Evolutionary conservation across 768 basidiomycete genomes (phyloP).

Genomic region (Leccinum fibrillosum): DNA sequence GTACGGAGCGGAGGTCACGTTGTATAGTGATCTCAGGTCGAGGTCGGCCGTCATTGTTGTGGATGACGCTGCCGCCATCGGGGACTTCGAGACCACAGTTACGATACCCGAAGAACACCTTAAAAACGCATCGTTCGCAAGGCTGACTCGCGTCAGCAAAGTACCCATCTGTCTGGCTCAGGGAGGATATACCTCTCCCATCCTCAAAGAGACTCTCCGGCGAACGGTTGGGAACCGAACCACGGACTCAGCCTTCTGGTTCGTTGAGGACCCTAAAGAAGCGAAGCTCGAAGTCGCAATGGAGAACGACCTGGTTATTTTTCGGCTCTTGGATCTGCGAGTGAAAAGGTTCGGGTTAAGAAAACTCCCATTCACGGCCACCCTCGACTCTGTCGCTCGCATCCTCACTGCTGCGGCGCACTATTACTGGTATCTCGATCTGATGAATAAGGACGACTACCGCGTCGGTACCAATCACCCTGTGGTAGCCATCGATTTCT

Average conservation of each 20-base stretch:
- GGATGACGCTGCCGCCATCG: neutral
- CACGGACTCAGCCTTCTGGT: neutral
- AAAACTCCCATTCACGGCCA: neutral
- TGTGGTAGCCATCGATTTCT: neutral
- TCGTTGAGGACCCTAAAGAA: neutral
- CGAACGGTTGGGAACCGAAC: neutral
- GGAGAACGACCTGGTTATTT: neutral
- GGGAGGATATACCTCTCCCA: neutral
- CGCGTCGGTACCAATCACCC: neutral
- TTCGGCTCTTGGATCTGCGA: neutral
- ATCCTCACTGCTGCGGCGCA: neutral
- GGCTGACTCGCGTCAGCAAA: neutral
- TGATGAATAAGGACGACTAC: neutral
- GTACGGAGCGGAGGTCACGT: slow-evolving; percentile 13
- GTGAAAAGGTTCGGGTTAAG: neutral
- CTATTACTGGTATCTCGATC: neutral
- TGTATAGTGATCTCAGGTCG: slow-evolving; percentile 11
- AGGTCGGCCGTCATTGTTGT: neutral
- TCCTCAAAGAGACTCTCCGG: neutral
- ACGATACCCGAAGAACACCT: too few species aligned
- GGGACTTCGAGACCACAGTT: too few species aligned
- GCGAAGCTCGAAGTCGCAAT: slow-evolving; percentile 4
- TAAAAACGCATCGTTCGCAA: too few species aligned
- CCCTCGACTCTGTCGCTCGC: neutral
- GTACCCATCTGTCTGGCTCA: neutral